Conservation (phyloP, 495 filamentous ascomycete species). For the Paragyromitra xinjiangensis region DNA sequence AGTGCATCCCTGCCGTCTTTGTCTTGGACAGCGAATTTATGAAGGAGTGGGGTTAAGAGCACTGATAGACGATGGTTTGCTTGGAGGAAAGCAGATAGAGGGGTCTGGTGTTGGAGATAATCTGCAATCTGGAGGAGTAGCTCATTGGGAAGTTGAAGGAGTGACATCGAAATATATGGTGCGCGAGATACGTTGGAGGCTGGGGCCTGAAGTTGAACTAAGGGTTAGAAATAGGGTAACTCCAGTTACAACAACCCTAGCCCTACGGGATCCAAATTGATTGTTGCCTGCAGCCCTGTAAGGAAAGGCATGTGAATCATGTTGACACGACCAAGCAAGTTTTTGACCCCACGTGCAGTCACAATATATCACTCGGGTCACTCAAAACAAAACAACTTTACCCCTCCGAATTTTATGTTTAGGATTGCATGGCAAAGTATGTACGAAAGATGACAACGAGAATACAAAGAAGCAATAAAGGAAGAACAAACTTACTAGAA, state of each 20-base stretch:
- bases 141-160: slow-evolving; percentile 16
- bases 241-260: background rate
- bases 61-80: slow-evolving; percentile 15
- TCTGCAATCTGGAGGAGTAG: slow-evolving; percentile 26
- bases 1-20: background rate
- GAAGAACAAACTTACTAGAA: background rate
- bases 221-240: slow-evolving; percentile 7
- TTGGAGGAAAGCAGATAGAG: slow-evolving; percentile 7
- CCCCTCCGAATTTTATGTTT: background rate
- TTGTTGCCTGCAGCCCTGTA: background rate
- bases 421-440: background rate
- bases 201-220: background rate
- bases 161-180: background rate
- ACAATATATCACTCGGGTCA: background rate
- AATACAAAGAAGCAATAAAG: slow-evolving; percentile 8
- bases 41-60: slow-evolving; percentile 12
- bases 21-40: background rate
- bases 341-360: background rate
- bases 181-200: background rate
- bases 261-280: background rate
- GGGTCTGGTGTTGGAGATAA: background rate
- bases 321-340: too few species aligned
- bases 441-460: slow-evolving; percentile 4
- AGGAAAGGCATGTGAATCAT: too few species aligned
- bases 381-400: background rate